phyloP scores from a whole-genome alignment of 2,329 filamentous ascomycete genomes.

The Neopestalotiopsis rosae region DNA sequence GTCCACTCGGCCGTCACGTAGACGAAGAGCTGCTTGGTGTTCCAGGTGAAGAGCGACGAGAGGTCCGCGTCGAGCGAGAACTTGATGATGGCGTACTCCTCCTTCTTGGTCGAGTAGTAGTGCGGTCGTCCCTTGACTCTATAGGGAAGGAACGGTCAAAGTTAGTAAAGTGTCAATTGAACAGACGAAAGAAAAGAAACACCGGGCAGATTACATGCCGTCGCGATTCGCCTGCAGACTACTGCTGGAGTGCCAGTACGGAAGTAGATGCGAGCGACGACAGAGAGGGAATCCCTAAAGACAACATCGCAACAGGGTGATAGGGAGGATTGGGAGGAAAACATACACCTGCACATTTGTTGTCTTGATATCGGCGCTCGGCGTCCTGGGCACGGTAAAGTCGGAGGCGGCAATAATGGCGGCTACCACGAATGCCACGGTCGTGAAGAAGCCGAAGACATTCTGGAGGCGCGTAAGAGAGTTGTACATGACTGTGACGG shows the following conservation, averaged over 20 bases:
- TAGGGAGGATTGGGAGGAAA: no score
- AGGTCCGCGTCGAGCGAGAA: slow-evolving; percentile 95
- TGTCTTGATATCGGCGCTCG: slow-evolving; percentile 67
- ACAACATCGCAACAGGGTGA: not conserved
- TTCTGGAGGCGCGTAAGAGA: slow-evolving; percentile 84
- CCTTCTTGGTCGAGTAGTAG: slow-evolving; percentile 90
- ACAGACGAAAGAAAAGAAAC: not conserved
- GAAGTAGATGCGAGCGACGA: not conserved
- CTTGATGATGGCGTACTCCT: slow-evolving; percentile 93
- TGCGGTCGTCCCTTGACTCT: slow-evolving; percentile 91
- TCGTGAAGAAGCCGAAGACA: slow-evolving; percentile 98
- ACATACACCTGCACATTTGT: slow-evolving; percentile 86
- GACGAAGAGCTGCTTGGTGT: slow-evolving; percentile 97
- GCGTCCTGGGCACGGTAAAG: slow-evolving; percentile 71
- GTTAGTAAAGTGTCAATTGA: not conserved
- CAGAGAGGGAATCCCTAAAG: not conserved
- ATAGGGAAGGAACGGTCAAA: slow-evolving; percentile 20
- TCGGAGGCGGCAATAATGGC: slow-evolving; percentile 82
- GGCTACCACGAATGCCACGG: slow-evolving; percentile 83
- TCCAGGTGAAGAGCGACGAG: slow-evolving; percentile 95
- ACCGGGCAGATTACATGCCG: not conserved
- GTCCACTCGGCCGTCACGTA: slow-evolving; percentile 87
- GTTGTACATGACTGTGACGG: slow-evolving; percentile 73
- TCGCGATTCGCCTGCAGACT: not conserved
- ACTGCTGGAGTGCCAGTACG: no score